Conservation (phyloP, 1,139 yeast species). For the Kodamaea suecica region DNA sequence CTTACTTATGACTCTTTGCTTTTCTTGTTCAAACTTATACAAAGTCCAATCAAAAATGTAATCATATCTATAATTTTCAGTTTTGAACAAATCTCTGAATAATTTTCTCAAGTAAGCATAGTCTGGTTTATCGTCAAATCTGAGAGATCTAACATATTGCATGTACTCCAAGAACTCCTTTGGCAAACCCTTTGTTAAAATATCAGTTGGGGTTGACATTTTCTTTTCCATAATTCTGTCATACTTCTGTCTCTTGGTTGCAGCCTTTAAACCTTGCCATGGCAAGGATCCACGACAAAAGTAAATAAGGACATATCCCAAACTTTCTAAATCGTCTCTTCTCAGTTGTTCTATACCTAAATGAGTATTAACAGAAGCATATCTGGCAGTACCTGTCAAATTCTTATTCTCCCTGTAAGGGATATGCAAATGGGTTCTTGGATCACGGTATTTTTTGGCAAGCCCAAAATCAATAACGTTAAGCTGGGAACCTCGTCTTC, state of each 20-base stretch:
- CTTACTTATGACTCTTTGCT: slow-evolving; percentile 53
- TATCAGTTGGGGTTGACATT: slow-evolving; percentile 87
- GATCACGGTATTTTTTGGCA: slow-evolving; percentile 94
- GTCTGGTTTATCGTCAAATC: slow-evolving; percentile 97
- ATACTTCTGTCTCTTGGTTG: slow-evolving; percentile 94
- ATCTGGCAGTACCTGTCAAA: slow-evolving; percentile 95
- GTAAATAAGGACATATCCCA: slow-evolving; percentile 93
- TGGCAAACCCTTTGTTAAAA: slow-evolving; percentile 88
- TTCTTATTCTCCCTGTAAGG: slow-evolving; percentile 96
- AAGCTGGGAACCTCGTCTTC: slow-evolving; percentile 91
- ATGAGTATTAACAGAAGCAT: slow-evolving; percentile 94
- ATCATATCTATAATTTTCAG: slow-evolving; percentile 89
- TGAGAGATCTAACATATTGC: slow-evolving; percentile 82
- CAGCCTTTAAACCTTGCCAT: slow-evolving; percentile 98
- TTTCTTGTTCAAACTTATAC: slow-evolving; percentile 68
- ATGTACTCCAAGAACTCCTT: slow-evolving; percentile 84
- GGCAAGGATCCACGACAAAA: slow-evolving; percentile 95
- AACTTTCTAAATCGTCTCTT: slow-evolving; percentile 92
- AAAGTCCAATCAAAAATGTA: slow-evolving; percentile 97
- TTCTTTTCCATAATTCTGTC: slow-evolving; percentile 96
- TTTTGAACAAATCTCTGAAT: slow-evolving; percentile 83
- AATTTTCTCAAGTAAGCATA: slow-evolving; percentile 85
- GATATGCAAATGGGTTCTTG: slow-evolving; percentile 91
- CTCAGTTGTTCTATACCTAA: slow-evolving; percentile 95
- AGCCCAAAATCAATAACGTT: slow-evolving; percentile 96